These are phyloP conservation scores for Exophiala lecanii-corni DNA, from an alignment of 2,329 filamentous ascomycete genomes.

Conservation along the genomic window DNA sequence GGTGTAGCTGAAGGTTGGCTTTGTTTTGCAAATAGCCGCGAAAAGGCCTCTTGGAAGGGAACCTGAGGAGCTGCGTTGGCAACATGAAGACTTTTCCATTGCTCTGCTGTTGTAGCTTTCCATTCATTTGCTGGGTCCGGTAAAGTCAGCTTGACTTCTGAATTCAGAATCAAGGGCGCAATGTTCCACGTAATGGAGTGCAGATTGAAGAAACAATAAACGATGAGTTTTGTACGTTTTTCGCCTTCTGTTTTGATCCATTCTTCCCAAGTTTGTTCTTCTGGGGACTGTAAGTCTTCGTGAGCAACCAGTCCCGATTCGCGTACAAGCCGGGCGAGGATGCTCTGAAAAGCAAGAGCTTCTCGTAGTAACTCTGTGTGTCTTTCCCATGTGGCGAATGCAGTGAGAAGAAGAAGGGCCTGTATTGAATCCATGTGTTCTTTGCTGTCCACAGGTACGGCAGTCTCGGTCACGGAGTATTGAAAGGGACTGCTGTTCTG, in stretches of 20 bases:
- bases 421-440: conserved; percentile 48
- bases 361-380: conserved; percentile 55
- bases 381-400: conserved; percentile 57
- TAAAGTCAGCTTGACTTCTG: conserved; percentile 51
- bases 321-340: conserved; percentile 51
- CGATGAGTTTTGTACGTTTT: conserved; percentile 52
- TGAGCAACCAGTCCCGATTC: conserved; percentile 45
- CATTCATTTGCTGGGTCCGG: conserved; percentile 53
- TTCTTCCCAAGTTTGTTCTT: conserved; percentile 47
- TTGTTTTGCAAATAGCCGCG: conserved; percentile 40
- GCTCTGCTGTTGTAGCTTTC: conserved; percentile 47
- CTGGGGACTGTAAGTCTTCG: conserved; percentile 19
- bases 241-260: conserved; percentile 52
- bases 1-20: conserved; percentile 31
- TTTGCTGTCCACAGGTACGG: conserved; percentile 37
- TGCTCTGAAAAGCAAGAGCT: conserved; percentile 53
- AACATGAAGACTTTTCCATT: conserved; percentile 42
- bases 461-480: conserved; percentile 22
- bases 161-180: conserved; percentile 53
- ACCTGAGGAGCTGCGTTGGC: conserved; percentile 22
- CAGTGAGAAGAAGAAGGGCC: conserved; percentile 51
- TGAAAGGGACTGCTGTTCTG: conserved; percentile 42
- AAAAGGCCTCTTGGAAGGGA: conserved; percentile 43
- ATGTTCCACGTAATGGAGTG: conserved; percentile 61
- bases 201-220: conserved; percentile 56